Evolutionary conservation across 192 early-diverging fungal species (phyloP), one percentile per base, ranked within the genome.

Genomic region (Diversispora eburnea): DNA sequence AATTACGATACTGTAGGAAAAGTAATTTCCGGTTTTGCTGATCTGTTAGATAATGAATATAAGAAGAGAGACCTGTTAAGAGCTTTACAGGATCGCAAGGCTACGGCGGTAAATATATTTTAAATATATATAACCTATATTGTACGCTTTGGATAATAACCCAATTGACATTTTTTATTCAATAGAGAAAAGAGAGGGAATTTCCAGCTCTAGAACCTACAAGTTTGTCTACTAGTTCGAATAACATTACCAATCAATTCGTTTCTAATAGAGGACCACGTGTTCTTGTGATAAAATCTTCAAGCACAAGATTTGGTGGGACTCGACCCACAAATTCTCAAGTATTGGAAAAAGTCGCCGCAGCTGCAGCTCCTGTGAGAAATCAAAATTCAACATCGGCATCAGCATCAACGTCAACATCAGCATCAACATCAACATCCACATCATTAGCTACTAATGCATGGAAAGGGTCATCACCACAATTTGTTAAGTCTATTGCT

Each of bases 261-360:
- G 70, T 75, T 8, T 78, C 80, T 12, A 70, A 47, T 25, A 71
- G 81, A 69, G 78, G 82, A 5, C 80, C 85, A 8, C 85, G 88
- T 10, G 88, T 93, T 15, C 78, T 91, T 3, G 90, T 92, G 0
- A 91, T 93, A 77, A 93, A 92, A 74, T 83, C 84, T 47, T 86
- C 83, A 9, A 87, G 83, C 46, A 85, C 82, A 3, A 75, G 82
- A 8, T 82, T 80, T 42, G 84, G 87, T 22, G 78, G 78, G 2
- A 75, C 72, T n/a, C 71, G 77, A 10, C 73, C 84, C 59, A 78
- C 75, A 5, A 13, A 39, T n/a, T 69, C 79, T 4, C 77, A 73
- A n/a, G 79, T 84, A 10, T 85, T 84, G 85, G 83, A 86, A 33
- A 33, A 33, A 33, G 25, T 33, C 25, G 25, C 25, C 25, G 25